Evolutionary conservation across 805 yeast genomes (phyloP).

Genomic region (Naumovozyma baii): DNA sequence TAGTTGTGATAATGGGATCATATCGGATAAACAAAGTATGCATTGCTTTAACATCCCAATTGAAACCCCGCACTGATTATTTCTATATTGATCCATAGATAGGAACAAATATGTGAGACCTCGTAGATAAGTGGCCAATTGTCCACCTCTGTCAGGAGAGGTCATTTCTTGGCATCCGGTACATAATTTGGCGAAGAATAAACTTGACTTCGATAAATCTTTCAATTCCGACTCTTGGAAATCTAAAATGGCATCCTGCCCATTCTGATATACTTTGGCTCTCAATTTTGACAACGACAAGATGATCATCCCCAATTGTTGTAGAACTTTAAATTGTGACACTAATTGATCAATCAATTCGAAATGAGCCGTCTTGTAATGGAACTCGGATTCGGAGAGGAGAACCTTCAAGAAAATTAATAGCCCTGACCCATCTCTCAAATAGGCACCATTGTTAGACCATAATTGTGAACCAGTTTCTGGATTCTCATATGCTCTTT

Average conservation of each 20-base stretch:
- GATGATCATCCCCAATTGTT: conserved; percentile 24
- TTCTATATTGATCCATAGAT: conserved; percentile 23
- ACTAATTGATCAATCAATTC: conserved; percentile 4
- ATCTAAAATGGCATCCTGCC: conserved; percentile 21
- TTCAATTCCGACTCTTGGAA: conserved; percentile 23
- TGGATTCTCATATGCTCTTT: conserved; percentile 18
- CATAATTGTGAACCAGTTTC: conserved; percentile 14
- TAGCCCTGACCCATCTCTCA: conserved; percentile 24
- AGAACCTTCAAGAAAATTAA: too few species aligned
- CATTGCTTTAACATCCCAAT: conserved; percentile 24
- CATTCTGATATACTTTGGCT: conserved; percentile 13
- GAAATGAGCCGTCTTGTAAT: neutral
- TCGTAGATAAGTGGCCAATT: conserved; percentile 14
- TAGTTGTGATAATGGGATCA: conserved; percentile 12
- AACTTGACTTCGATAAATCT: conserved; percentile 17
- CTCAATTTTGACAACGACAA: conserved; percentile 26
- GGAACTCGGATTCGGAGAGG: too few species aligned
- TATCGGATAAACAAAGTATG: conserved; percentile 9
- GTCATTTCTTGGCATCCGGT: conserved; percentile 21
- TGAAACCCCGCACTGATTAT: conserved; percentile 21
- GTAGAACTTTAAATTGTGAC: conserved; percentile 16
- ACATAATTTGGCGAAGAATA: conserved; percentile 22
- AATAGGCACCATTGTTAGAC: conserved; percentile 22
- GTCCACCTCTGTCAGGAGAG: conserved; percentile 5
- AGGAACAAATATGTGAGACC: conserved; percentile 18